Percentiles rank a stretch among this genome's conserved stretches.
Conservation (phyloP, 495 filamentous ascomycete species). For the Halenospora varia region DNA sequence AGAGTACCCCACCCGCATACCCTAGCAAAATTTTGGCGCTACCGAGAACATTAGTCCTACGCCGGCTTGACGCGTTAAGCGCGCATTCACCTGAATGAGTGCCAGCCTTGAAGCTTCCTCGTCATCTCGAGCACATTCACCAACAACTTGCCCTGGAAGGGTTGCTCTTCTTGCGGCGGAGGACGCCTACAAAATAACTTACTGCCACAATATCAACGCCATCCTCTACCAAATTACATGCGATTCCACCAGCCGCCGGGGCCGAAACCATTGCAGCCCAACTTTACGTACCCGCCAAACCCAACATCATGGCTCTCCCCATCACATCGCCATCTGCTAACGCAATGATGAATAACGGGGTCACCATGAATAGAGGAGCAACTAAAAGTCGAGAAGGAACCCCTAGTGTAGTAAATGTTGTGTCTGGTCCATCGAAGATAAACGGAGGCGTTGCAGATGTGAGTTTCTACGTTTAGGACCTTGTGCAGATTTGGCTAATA, state of each 20-base stretch:
- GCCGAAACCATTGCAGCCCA: neutral
- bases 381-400: conserved; percentile 12
- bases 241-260: neutral
- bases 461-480: neutral
- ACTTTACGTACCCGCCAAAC: neutral
- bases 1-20: too few species aligned
- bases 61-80: too few species aligned
- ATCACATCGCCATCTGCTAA: neutral
- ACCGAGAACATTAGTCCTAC: too few species aligned
- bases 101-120: too few species aligned
- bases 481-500: conserved; percentile 3
- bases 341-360: neutral
- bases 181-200: too few species aligned
- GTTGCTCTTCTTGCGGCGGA: too few species aligned
- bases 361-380: neutral
- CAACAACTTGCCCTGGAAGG: too few species aligned
- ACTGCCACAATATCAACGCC: too few species aligned
- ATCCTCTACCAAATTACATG: neutral
- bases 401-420: conserved; percentile 1
- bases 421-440: neutral
- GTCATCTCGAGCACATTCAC: too few species aligned
- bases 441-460: conserved; percentile 7
- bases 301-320: conserved; percentile 2
- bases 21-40: too few species aligned
- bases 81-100: too few species aligned